These are phyloP conservation scores for Pseudogymnoascus sp. DNA, from an alignment of 2,329 filamentous ascomycete genomes.

Conservation along the genomic window DNA sequence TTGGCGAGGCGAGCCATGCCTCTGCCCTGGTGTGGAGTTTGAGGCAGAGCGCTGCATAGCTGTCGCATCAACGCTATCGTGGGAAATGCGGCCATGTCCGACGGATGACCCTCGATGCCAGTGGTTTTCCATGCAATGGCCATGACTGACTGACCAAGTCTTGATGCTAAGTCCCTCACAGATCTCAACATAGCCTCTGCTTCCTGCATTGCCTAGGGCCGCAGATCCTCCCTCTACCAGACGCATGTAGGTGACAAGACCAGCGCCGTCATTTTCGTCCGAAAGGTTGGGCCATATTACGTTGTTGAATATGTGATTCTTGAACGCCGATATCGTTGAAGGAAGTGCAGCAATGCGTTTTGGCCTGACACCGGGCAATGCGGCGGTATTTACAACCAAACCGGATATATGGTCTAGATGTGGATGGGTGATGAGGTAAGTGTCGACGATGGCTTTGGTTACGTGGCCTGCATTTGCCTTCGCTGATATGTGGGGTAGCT, in stretches of 20 bases:
- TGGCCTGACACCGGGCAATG: slow-evolving; percentile 67
- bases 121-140: slow-evolving; percentile 72
- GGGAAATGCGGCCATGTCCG: slow-evolving; percentile 1
- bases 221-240: slow-evolving; percentile 83
- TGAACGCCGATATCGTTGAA: slow-evolving; percentile 84
- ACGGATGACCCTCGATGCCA: slow-evolving; percentile 49
- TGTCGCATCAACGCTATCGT: not conserved
- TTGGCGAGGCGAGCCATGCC: not conserved
- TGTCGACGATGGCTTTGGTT: slow-evolving; percentile 69
- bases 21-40: not conserved
- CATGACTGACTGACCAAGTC: slow-evolving; percentile 80
- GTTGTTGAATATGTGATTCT: slow-evolving; percentile 94
- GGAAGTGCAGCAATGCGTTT: slow-evolving; percentile 83
- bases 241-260: slow-evolving; percentile 81
- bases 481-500: slow-evolving; percentile 56
- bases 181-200: slow-evolving; percentile 75
- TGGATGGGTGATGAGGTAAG: slow-evolving; percentile 91
- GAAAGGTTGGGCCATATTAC: slow-evolving; percentile 96
- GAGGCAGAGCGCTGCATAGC: not conserved
- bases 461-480: slow-evolving; percentile 75
- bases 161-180: slow-evolving; percentile 85
- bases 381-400: slow-evolving; percentile 88
- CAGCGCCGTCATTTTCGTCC: slow-evolving; percentile 90
- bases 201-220: slow-evolving; percentile 48
- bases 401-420: slow-evolving; percentile 91